phyloP scores from a whole-genome alignment of 495 filamentous ascomycete genomes.

The Tuber microsphaerosporum region DNA sequence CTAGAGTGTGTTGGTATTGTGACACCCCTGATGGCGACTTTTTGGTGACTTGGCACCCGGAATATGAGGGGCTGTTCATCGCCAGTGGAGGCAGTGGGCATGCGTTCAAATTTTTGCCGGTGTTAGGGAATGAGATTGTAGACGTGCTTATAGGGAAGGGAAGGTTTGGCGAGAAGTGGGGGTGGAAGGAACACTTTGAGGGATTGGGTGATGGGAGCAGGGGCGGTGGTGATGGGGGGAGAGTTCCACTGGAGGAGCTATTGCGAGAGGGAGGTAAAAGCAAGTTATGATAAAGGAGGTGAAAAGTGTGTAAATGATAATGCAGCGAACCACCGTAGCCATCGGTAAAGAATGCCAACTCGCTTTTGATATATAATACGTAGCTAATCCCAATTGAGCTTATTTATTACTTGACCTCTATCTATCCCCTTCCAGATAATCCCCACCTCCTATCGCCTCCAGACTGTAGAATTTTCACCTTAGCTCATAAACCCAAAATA shows the following conservation, averaged over 20 bases:
- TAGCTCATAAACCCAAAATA: background rate
- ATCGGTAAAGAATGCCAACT: background rate
- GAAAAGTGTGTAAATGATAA: background rate
- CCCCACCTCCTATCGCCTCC: background rate
- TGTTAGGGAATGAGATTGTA: constrained; percentile 70
- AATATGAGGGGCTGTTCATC: constrained; percentile 61
- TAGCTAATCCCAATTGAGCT: background rate
- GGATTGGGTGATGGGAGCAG: constrained; percentile 61
- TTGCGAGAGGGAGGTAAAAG: constrained; percentile 41
- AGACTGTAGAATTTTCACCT: background rate
- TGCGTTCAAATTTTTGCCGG: constrained; percentile 81
- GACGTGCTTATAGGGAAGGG: constrained; percentile 56
- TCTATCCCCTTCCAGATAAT: background rate
- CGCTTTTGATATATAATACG: background rate
- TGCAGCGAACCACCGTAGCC: background rate
- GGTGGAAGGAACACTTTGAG: constrained; percentile 49
- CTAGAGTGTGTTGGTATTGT: constrained; percentile 83
- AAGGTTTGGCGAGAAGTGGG: constrained; percentile 61
- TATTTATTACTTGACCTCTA: background rate
- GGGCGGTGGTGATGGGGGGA: constrained; percentile 46
- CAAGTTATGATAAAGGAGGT: background rate
- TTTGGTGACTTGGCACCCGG: constrained; percentile 68
- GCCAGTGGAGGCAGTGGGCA: constrained; percentile 83
- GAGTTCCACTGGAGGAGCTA: constrained; percentile 52
- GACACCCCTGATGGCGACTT: constrained; percentile 78